Percentiles rank a stretch among this genome's conserved stretches.
Evolutionary conservation across 352 stramenopile species (phyloP).

Genomic region (Pythium volutum): DNA sequence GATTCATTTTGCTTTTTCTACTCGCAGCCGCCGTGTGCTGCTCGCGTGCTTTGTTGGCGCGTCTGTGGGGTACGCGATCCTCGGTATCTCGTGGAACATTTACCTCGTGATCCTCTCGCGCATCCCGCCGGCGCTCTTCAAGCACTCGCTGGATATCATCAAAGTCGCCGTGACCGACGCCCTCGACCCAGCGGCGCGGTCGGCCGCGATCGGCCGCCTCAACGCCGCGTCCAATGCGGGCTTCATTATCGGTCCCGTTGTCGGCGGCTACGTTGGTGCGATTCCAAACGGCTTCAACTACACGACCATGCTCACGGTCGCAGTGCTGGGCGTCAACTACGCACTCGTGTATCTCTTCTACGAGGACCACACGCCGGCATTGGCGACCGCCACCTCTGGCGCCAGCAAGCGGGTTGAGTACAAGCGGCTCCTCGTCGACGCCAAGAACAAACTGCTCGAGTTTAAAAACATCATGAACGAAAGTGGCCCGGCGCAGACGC

Average conservation of each 20-base stretch:
- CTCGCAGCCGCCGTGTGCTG: slow-evolving; percentile 41
- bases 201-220: slow-evolving; percentile 59
- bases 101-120: slow-evolving; percentile 75
- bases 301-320: slow-evolving; percentile 67
- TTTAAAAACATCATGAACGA: slow-evolving; percentile 64
- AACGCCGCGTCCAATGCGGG: slow-evolving; percentile 70
- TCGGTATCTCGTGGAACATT: slow-evolving; percentile 75
- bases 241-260: slow-evolving; percentile 70
- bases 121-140: slow-evolving; percentile 70
- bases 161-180: slow-evolving; percentile 69
- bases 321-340: slow-evolving; percentile 71
- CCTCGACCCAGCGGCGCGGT: slow-evolving; percentile 31
- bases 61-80: slow-evolving; percentile 58
- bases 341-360: slow-evolving; percentile 60
- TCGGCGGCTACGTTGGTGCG: slow-evolving; percentile 68
- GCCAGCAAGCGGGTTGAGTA: slow-evolving; percentile 18
- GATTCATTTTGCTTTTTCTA: not conserved
- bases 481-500: slow-evolving; percentile 57
- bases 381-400: slow-evolving; percentile 25
- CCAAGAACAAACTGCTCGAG: slow-evolving; percentile 55
- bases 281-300: slow-evolving; percentile 80
- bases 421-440: slow-evolving; percentile 36
- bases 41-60: slow-evolving; percentile 62
- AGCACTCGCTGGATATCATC: slow-evolving; percentile 80
- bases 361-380: slow-evolving; percentile 20